Evolutionary conservation across 768 basidiomycete genomes (phyloP), one percentile per base, ranked within the genome.

Genomic region (Lanmaoa rubissima): DNA sequence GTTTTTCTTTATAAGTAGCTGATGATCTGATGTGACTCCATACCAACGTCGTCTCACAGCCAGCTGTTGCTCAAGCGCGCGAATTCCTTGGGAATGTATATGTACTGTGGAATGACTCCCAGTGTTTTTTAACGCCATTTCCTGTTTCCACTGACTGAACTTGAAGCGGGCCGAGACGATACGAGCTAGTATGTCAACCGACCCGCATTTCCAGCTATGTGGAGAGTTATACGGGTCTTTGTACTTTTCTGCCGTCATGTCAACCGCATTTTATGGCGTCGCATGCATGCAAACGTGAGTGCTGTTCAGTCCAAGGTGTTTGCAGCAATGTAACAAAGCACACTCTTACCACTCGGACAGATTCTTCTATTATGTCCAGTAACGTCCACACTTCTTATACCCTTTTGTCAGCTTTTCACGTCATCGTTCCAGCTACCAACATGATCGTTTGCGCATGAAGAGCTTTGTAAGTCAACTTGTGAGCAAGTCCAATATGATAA

Each of bases 221-320:
- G 44, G 16, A 16, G 12, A 38, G 7, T 5, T 52, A 4, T 61
- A 45, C 19, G 31, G 38, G n/a, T 35, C 59, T 2, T 28, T 56
- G 19, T 61, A 45, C 50, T 61, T 56, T 41, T 7, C 53, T 17
- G 28, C n/a, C 2, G 0, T 61, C 19, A 5, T 49, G 19, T 43
- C 59, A 2, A 56, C 54, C 0, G 46, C 19, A 16, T 40, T 61
- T 49, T 61, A 61, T 1, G 60, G 59, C 1, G 5, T 48, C 2
- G 13, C 40, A 21, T 61, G 60, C 40, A 55, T 61, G 53, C 60
- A 61, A 54, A 52, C 54, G 60, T 61, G 54, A 41, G 59, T 35
- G 2, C 11, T 17, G 9, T 16, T 35, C 16, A 48, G 35, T 24
- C 32, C 2, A 9, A 40, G 19, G 7, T 6, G 13, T 7, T 32